Evolutionary conservation across 768 basidiomycete genomes (phyloP).

Genomic region (Tremella yokohamensis): DNA sequence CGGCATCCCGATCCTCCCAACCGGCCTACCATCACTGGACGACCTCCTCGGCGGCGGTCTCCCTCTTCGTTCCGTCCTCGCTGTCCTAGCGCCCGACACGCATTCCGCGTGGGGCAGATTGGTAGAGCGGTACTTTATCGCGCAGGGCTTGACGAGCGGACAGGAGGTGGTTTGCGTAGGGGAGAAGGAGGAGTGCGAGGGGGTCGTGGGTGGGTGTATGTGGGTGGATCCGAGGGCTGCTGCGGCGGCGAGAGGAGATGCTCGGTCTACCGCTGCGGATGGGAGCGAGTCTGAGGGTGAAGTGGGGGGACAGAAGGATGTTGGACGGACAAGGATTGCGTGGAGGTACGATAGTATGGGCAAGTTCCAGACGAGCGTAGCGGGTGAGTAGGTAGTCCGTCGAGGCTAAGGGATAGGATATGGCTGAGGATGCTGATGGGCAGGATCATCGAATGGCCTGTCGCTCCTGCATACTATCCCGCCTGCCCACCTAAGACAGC

Average conservation of each 20-base stretch:
- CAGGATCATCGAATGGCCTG: slow-evolving; percentile 5
- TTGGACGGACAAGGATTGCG: slow-evolving; percentile 79
- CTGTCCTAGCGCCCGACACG: slow-evolving; percentile 74
- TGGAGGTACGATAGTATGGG: slow-evolving; percentile 96
- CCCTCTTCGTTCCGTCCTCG: slow-evolving; percentile 71
- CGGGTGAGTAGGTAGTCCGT: background rate
- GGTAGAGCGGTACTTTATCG: slow-evolving; percentile 79
- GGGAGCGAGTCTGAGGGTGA: slow-evolving; percentile 53
- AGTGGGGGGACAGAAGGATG: slow-evolving; percentile 37
- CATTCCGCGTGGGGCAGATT: slow-evolving; percentile 83
- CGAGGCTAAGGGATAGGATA: background rate
- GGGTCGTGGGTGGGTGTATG: slow-evolving; percentile 72
- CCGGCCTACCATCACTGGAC: slow-evolving; percentile 88
- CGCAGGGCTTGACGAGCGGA: slow-evolving; percentile 73
- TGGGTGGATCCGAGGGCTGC: slow-evolving; percentile 62
- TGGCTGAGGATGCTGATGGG: too few species aligned
- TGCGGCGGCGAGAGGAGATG: slow-evolving; percentile 48
- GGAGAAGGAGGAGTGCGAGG: slow-evolving; percentile 55
- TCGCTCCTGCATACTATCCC: slow-evolving; percentile 42
- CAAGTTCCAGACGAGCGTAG: slow-evolving; percentile 76
- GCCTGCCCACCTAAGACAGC: slow-evolving; percentile 14
- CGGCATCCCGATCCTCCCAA: slow-evolving; percentile 57
- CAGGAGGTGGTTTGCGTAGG: slow-evolving; percentile 70
- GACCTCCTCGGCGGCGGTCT: slow-evolving; percentile 83
- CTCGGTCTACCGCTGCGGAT: slow-evolving; percentile 37